Evolutionary conservation across 2,329 filamentous ascomycete species (phyloP), one percentile per base, ranked within the genome.

Genomic region (Aspergillus sp.): DNA sequence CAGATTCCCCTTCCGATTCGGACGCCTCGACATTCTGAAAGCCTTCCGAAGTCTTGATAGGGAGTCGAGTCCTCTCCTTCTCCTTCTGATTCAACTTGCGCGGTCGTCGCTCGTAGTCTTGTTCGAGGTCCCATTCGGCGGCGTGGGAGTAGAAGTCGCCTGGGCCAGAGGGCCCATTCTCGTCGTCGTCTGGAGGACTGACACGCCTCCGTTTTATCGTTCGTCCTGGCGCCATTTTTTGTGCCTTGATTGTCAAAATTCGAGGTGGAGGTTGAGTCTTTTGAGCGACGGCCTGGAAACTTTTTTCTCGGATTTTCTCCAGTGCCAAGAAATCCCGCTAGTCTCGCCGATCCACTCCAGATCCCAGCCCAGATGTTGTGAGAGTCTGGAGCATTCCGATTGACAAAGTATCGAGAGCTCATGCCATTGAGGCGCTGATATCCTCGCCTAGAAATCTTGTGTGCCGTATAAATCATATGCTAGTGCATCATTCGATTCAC

Each of bases 81-180:
- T 85, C 84, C 75, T 92, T 91, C 77, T 90, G 92, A 72, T 87
- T 89, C 41, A 84, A 79, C 76, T 95, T 95, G 69, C 91, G 85
- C 51, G 91, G 88, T 68, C 88, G 87, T 64, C 86, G 86, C 77
- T 96, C 93, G 82, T 97, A 98, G 76, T 92, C 90, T 74, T 96
- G 91, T 80, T 97, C 95, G 53, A 97, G 84, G 72, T 97, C 88
- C 93, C 94, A 98, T 77, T 88, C 89, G 62, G 91, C 84, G 6
- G 91, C 92, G 71, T 87, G 89, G 70, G 87, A 86, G 79, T 91
- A 85, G 76, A 93, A 93, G 57, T 85, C 84, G 43, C 54, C 51
- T 23, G 73, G 68, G 31, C 66, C 69, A 31, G 71, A 69, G 5
- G 72, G 71, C 13, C 58, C 58, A 60, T 70, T 66, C 23, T 65